Conservation (phyloP, 495 filamentous ascomycete genomes). For the Cercophora newfieldiana region DNA sequence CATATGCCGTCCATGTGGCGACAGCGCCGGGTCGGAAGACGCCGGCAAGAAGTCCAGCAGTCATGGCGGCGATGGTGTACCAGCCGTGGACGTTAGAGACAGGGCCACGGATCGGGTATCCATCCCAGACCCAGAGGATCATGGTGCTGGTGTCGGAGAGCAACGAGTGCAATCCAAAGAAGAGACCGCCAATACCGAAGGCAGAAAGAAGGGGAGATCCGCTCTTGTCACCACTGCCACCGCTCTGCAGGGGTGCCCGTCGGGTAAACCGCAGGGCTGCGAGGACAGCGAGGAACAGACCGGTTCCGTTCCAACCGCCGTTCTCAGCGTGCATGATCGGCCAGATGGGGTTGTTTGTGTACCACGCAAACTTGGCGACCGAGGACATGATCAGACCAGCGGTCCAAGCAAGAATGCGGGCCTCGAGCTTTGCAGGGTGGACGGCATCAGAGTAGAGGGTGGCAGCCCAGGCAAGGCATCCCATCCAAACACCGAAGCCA, state of each 20-base stretch:
- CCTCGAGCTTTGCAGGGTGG: slow-evolving; percentile 75
- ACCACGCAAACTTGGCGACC: slow-evolving; percentile 88
- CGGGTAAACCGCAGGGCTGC: slow-evolving; percentile 72
- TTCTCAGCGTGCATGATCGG: slow-evolving; percentile 85
- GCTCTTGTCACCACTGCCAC: slow-evolving; percentile 39
- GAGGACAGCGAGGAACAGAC: slow-evolving; percentile 71
- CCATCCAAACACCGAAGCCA: slow-evolving; percentile 73
- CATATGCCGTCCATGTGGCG: slow-evolving; percentile 78
- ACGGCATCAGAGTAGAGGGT: slow-evolving; percentile 74
- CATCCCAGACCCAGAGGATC: slow-evolving; percentile 99
- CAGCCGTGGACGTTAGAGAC: slow-evolving; percentile 86
- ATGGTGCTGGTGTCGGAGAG: slow-evolving; percentile 98
- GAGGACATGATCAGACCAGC: slow-evolving; percentile 82
- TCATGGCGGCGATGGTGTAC: slow-evolving; percentile 82
- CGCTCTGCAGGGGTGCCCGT: slow-evolving; percentile 52
- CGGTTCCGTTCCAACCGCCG: slow-evolving; percentile 89
- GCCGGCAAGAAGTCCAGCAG: slow-evolving; percentile 75
- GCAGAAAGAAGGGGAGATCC: slow-evolving; percentile 74
- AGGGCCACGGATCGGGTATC: slow-evolving; percentile 88
- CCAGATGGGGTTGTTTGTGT: slow-evolving; percentile 98
- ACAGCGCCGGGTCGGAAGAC: slow-evolving; percentile 68
- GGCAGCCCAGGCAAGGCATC: slow-evolving; percentile 79
- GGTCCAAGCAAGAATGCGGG: slow-evolving; percentile 74
- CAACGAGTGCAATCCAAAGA: slow-evolving; percentile 91
- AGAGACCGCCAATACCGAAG: slow-evolving; percentile 75